phyloP scores from a whole-genome alignment of 2,329 filamentous ascomycete genomes.

The Neospermospora avenae region DNA sequence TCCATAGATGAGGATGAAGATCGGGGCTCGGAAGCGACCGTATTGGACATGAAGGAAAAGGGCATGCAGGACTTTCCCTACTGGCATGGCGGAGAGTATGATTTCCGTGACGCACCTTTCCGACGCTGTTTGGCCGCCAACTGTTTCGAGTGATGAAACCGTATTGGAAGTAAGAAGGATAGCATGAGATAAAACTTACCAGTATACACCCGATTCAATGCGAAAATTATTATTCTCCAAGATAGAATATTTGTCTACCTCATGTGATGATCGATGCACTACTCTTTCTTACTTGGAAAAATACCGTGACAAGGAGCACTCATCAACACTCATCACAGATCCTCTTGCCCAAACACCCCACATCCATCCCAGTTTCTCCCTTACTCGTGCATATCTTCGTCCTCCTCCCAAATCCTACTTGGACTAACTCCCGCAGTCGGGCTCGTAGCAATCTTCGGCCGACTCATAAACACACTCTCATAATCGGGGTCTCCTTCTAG shows the following conservation, averaged over 20 bases:
- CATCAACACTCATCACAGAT: too few species aligned
- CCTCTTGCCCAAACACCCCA: not conserved
- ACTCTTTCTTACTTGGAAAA: not conserved
- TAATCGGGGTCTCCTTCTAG: conserved; percentile 64
- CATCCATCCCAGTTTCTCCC: not conserved
- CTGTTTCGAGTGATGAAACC: not conserved
- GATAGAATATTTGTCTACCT: too few species aligned
- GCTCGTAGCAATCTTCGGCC: conserved; percentile 76
- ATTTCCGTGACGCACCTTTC: too few species aligned
- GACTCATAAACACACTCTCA: conserved; percentile 78
- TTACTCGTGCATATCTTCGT: not conserved
- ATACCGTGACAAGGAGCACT: too few species aligned
- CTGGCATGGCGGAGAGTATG: not conserved
- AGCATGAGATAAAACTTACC: not conserved
- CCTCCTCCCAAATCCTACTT: conserved; percentile 20
- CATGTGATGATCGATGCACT: not conserved
- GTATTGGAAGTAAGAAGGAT: not conserved
- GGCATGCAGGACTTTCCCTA: not conserved
- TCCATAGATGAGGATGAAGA: not conserved
- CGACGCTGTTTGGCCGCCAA: too few species aligned
- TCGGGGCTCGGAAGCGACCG: not conserved
- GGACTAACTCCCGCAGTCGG: conserved; percentile 47
- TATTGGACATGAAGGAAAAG: not conserved
- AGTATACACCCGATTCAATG: not conserved
- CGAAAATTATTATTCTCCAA: not conserved